Conservation (phyloP, 2,329 filamentous ascomycete species). For the Alternaria viburni region DNA sequence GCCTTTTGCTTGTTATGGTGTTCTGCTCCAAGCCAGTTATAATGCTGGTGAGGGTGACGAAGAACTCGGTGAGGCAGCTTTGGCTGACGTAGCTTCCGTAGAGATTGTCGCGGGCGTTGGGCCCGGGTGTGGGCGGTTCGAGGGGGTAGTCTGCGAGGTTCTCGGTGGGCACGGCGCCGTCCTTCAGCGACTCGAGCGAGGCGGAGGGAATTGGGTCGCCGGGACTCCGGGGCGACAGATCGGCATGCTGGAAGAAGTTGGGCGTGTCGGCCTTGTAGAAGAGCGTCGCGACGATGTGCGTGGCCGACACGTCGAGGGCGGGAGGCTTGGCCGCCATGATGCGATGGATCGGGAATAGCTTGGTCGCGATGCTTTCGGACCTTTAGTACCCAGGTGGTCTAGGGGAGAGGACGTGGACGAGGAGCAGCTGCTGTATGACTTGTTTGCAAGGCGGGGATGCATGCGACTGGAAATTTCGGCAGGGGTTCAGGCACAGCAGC, state of each 20-base stretch:
- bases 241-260: conserved; percentile 55
- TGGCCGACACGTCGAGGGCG: conserved; percentile 25
- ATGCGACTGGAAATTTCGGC: conserved; percentile 1
- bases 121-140: conserved; percentile 61
- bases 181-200: conserved; percentile 43
- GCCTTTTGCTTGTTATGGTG: conserved; percentile 56
- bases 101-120: conserved; percentile 61
- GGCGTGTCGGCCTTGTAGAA: conserved; percentile 46
- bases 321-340: conserved; percentile 25
- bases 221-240: conserved; percentile 50
- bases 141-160: conserved; percentile 61
- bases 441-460: neutral
- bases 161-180: conserved; percentile 58
- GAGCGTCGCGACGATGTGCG: conserved; percentile 45
- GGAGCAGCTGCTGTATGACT: neutral
- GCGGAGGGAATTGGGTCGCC: conserved; percentile 39
- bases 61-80: conserved; percentile 62
- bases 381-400: neutral
- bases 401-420: neutral
- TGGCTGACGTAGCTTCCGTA: conserved; percentile 63
- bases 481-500: conserved; percentile 1
- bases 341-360: neutral
- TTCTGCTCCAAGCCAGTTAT: conserved; percentile 58
- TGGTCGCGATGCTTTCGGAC: neutral
- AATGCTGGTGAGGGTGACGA: conserved; percentile 58